Conservation (phyloP, 805 yeast species). For the Ogataea neopini region DNA sequence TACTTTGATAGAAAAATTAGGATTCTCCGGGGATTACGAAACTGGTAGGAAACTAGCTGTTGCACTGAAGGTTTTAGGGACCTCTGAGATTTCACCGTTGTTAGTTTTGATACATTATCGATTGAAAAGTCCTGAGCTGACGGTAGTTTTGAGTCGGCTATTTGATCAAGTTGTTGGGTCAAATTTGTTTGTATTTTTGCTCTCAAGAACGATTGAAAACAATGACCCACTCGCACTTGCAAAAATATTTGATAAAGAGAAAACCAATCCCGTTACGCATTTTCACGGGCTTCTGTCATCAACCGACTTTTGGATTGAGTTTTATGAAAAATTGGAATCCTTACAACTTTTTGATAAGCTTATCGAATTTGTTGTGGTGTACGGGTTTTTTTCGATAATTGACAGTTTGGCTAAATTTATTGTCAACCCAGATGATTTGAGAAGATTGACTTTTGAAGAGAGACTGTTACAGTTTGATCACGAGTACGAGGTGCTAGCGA, state of each 20-base stretch:
- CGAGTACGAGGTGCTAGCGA: constrained; percentile 14
- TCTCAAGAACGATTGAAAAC: constrained; percentile 27
- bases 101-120: constrained; percentile 12
- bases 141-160: constrained; percentile 19
- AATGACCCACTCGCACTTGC: constrained; percentile 19
- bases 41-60: constrained; percentile 12
- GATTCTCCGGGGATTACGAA: constrained; percentile 4
- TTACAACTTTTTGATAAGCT: constrained; percentile 16
- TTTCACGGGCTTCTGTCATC: constrained; percentile 13
- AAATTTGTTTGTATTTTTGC: constrained; percentile 22
- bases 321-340: constrained; percentile 13
- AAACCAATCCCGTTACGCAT: constrained; percentile 17
- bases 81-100: constrained; percentile 7
- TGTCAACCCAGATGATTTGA: constrained; percentile 2
- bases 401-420: constrained; percentile 21
- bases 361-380: constrained; percentile 22
- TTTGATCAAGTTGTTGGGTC: constrained; percentile 21
- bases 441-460: constrained; percentile 1
- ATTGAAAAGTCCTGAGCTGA: constrained; percentile 15
- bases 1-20: constrained; percentile 1
- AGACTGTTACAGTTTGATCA: constrained; percentile 11
- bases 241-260: constrained; percentile 8
- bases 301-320: constrained; percentile 24
- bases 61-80: constrained; percentile 5
- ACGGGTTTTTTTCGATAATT: constrained; percentile 28